Percentiles rank a stretch among this genome's conserved stretches.
These are phyloP conservation scores for Skeletonema costatum DNA, from an alignment of 108 stramenopile species.

Conservation along the genomic window DNA sequence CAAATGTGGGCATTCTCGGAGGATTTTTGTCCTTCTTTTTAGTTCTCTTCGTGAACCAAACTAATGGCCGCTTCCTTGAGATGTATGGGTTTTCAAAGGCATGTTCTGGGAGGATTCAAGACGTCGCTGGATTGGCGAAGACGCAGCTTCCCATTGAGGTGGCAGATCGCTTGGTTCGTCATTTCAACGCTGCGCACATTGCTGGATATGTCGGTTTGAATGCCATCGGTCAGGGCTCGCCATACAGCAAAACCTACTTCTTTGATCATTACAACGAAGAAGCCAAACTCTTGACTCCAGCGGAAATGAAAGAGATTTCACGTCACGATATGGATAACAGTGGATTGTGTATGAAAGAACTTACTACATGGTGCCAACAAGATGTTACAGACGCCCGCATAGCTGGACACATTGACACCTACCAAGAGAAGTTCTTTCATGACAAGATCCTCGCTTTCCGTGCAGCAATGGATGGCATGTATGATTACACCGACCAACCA, in stretches of 20 bases:
- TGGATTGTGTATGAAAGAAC: constrained; percentile 27
- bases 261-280: constrained; percentile 41
- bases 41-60: constrained; percentile 57
- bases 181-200: constrained; percentile 60
- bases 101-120: constrained; percentile 51
- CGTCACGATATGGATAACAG: constrained; percentile 36
- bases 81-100: constrained; percentile 46
- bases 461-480: constrained; percentile 33
- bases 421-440: not conserved
- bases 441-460: constrained; percentile 16
- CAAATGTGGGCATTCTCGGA: constrained; percentile 35
- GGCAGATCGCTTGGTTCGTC: constrained; percentile 42
- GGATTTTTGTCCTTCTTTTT: constrained; percentile 61
- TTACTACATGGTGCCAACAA: constrained; percentile 14
- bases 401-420: constrained; percentile 13
- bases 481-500: constrained; percentile 45
- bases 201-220: constrained; percentile 54
- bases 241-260: constrained; percentile 30
- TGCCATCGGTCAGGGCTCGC: constrained; percentile 2
- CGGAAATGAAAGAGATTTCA: constrained; percentile 33
- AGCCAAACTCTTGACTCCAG: constrained; percentile 31
- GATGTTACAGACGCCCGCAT: constrained; percentile 9
- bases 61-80: constrained; percentile 40
- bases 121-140: constrained; percentile 40
- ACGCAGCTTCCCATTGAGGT: constrained; percentile 36